Conservation (phyloP, 768 basidiomycete species). For the Phlebiopsis flavidoalba region DNA sequence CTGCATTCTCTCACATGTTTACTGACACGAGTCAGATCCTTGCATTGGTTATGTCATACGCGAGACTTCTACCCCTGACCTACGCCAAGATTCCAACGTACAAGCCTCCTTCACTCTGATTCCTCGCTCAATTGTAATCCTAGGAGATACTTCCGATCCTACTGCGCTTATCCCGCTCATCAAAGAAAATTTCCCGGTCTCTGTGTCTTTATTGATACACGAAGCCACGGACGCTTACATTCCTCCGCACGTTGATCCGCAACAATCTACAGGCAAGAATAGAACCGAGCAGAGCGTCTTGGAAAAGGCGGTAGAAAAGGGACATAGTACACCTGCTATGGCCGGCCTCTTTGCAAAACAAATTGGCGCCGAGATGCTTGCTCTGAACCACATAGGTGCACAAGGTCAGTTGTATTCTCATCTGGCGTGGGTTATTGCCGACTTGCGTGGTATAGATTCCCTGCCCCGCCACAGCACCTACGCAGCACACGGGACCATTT, state of each 20-base stretch:
- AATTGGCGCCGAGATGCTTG: slow-evolving; percentile 53
- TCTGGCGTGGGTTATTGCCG: not conserved
- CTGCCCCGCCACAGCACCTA: slow-evolving; percentile 14
- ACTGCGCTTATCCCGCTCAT: slow-evolving; percentile 50
- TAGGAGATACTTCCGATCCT: slow-evolving; percentile 76
- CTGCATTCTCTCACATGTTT: not conserved
- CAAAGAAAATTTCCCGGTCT: not conserved
- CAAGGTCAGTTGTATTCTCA: slow-evolving; percentile 38
- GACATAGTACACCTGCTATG: slow-evolving; percentile 77
- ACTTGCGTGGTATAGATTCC: slow-evolving; percentile 16
- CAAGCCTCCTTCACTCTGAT: slow-evolving; percentile 9
- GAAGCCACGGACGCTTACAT: slow-evolving; percentile 79
- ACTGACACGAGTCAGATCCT: slow-evolving; percentile 44
- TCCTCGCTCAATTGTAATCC: slow-evolving; percentile 61
- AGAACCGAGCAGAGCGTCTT: slow-evolving; percentile 31
- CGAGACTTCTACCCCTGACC: slow-evolving; percentile 36
- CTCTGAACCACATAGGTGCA: slow-evolving; percentile 75
- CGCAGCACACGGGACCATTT: slow-evolving; percentile 12
- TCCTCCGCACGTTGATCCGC: slow-evolving; percentile 46
- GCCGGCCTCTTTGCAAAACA: slow-evolving; percentile 70
- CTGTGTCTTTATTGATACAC: slow-evolving; percentile 66
- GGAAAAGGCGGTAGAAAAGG: slow-evolving; percentile 50
- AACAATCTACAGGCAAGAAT: slow-evolving; percentile 36
- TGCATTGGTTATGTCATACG: slow-evolving; percentile 76
- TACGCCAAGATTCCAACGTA: slow-evolving; percentile 1